These are phyloP conservation scores for Yarrowia porcina DNA, from an alignment of 805 yeast genomes.

Conservation along the genomic window DNA sequence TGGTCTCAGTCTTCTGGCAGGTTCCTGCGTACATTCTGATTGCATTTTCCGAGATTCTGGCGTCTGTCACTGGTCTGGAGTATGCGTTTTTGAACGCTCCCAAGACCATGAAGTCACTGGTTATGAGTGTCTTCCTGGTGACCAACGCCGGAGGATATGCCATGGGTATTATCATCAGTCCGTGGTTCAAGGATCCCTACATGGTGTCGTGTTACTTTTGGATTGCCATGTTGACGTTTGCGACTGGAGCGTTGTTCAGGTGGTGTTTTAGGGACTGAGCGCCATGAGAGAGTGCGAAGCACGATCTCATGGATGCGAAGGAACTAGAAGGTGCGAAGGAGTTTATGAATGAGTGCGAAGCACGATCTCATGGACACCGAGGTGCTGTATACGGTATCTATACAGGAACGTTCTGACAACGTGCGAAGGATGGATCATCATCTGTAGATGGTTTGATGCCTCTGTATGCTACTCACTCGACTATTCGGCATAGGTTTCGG, in stretches of 20 bases:
- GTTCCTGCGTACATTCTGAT: conserved; percentile 67
- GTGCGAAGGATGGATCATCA: no score
- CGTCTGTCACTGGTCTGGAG: conserved; percentile 80
- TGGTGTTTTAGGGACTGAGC: background rate
- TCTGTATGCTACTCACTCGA: no score
- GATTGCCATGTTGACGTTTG: conserved; percentile 54
- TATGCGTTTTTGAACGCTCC: conserved; percentile 85
- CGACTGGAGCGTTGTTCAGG: conserved; percentile 59
- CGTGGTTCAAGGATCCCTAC: conserved; percentile 66
- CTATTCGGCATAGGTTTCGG: no score
- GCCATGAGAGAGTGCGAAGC: no score
- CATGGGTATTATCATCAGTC: conserved; percentile 65
- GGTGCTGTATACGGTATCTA: no score
- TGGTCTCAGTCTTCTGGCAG: conserved; percentile 66
- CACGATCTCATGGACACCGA: no score
- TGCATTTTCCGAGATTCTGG: conserved; percentile 74
- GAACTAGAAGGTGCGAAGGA: no score
- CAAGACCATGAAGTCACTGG: conserved; percentile 58
- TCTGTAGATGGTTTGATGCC: no score
- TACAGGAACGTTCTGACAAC: no score
- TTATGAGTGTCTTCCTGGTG: conserved; percentile 59
- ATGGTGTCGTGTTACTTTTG: conserved; percentile 66
- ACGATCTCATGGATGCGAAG: no score
- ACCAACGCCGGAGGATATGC: conserved; percentile 76
- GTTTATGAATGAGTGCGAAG: no score